These are phyloP conservation scores for Pochonia chlamydosporia DNA, from an alignment of 2,329 filamentous ascomycete species.

Conservation along the genomic window DNA sequence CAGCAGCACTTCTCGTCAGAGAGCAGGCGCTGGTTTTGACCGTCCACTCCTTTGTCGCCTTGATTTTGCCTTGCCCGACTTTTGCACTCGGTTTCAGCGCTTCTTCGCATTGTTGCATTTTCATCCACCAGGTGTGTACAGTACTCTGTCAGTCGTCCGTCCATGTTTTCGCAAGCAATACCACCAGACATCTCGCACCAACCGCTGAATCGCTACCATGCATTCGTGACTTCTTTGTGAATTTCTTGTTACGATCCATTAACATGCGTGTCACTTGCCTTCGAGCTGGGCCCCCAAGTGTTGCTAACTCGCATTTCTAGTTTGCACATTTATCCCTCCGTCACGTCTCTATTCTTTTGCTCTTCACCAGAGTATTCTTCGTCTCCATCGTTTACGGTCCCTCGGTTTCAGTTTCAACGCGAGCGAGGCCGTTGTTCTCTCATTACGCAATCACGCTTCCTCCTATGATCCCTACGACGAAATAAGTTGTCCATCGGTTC, in stretches of 20 bases:
- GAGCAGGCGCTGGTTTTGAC: constrained; percentile 53
- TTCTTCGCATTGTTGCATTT: constrained; percentile 9
- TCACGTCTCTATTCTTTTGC: neutral
- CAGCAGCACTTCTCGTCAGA: constrained; percentile 43
- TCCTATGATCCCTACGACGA: constrained; percentile 34
- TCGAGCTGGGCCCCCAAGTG: no score
- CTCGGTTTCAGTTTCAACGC: neutral
- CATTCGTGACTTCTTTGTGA: no score
- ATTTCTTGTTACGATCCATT: no score
- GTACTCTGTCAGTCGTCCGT: no score
- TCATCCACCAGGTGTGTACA: constrained; percentile 6
- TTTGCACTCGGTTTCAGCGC: constrained; percentile 7
- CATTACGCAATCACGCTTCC: neutral
- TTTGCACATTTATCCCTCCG: neutral
- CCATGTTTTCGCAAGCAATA: constrained; percentile 1
- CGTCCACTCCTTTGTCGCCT: constrained; percentile 49
- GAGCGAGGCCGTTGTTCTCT: neutral
- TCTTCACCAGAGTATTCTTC: neutral
- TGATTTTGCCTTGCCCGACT: constrained; percentile 21
- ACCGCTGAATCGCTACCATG: neutral
- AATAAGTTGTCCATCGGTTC: constrained; percentile 35
- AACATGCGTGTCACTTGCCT: no score
- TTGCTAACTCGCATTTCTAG: neutral
- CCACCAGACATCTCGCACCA: no score
- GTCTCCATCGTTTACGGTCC: neutral